Percentiles rank a stretch among this genome's conserved stretches.
phyloP scores from a whole-genome alignment of 768 basidiomycete genomes.

The Lactarius vividus region DNA sequence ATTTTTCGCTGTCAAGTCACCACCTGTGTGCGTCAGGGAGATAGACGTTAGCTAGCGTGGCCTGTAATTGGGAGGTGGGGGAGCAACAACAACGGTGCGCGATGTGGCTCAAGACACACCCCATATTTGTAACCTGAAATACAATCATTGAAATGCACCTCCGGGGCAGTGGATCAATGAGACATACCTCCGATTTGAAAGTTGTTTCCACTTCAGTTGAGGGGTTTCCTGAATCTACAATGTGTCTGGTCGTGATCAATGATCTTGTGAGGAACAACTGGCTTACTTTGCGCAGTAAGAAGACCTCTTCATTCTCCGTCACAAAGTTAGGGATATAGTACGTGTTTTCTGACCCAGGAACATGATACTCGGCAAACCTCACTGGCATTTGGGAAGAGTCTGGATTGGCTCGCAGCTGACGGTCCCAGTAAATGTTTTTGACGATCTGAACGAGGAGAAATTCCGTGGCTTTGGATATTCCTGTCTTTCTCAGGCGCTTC shows the following conservation, averaged over 20 bases:
- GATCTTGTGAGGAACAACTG: conserved; percentile 5
- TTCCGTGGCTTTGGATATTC: background rate
- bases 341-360: conserved; percentile 39
- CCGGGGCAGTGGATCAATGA: conserved; percentile 16
- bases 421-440: background rate
- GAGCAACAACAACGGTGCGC: background rate
- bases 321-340: conserved; percentile 81
- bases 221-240: conserved; percentile 72
- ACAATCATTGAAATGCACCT: background rate
- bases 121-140: conserved; percentile 66
- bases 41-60: background rate
- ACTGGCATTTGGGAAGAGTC: background rate
- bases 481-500: background rate
- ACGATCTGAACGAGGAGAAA: background rate
- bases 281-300: conserved; percentile 71
- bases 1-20: conserved; percentile 69
- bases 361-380: conserved; percentile 11
- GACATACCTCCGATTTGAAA: conserved; percentile 66
- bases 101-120: conserved; percentile 42
- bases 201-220: conserved; percentile 77
- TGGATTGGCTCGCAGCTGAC: background rate
- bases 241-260: conserved; percentile 13
- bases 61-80: background rate
- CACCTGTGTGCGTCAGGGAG: conserved; percentile 44
- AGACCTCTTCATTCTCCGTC: conserved; percentile 68